phyloP scores from a whole-genome alignment of 2,329 filamentous ascomycete genomes.

The Bertia moriformis region DNA sequence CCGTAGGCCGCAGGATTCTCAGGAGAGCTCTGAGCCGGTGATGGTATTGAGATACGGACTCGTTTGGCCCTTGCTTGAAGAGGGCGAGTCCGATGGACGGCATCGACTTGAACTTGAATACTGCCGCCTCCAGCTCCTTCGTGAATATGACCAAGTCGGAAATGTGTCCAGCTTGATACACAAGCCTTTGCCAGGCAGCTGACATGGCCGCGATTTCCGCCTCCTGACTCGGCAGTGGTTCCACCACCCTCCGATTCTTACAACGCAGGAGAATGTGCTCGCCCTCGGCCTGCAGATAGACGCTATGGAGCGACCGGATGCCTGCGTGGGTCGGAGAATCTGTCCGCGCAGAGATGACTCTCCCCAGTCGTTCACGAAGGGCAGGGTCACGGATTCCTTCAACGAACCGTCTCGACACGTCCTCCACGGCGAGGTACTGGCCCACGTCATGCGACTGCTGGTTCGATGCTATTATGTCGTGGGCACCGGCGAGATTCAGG shows the following conservation, averaged over 20 bases:
- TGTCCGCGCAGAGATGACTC: no score
- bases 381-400: conserved; percentile 31
- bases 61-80: conserved; percentile 36
- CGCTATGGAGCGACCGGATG: conserved; percentile 34
- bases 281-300: conserved; percentile 38
- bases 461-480: conserved; percentile 33
- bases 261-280: conserved; percentile 33
- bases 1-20: conserved; percentile 15
- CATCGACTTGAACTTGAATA: conserved; percentile 33
- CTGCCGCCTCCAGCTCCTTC: conserved; percentile 31
- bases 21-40: conserved; percentile 25
- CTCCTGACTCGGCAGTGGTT: conserved; percentile 17
- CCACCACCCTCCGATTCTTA: conserved; percentile 19
- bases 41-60: conserved; percentile 34
- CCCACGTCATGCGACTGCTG: conserved; percentile 21
- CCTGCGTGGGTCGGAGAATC: conserved; percentile 24
- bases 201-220: conserved; percentile 16
- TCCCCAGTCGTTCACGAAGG: conserved; percentile 27
- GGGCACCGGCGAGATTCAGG: conserved; percentile 29
- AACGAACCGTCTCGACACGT: conserved; percentile 37
- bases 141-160: conserved; percentile 32
- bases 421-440: conserved; percentile 33
- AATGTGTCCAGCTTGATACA: no score
- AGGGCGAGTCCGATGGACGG: conserved; percentile 35
- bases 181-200: no score